Base-by-base conservation (phyloP, 139 green algal species). In the Chlamydomonas applanata region DNA sequence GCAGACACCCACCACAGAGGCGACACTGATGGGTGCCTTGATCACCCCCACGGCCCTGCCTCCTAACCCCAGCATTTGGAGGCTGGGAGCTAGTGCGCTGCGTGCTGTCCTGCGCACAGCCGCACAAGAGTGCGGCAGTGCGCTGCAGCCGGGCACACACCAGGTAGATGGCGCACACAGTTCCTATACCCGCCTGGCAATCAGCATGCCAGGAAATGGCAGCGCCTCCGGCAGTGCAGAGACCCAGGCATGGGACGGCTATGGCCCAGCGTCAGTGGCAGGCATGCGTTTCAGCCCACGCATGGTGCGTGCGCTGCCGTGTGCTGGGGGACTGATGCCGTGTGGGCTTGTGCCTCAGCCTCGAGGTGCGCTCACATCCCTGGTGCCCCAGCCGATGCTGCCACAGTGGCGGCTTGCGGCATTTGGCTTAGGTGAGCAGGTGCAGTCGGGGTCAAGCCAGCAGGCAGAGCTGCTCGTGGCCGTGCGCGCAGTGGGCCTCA, bases 401-500 rank as follows among this genome's bases (percentile, higher is more conserved):
- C 22, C 35, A 35, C 24, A 24, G 57, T n/a, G 57, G 65, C 76
- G 33, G 76, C 14, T 61, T 9, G 53, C 24, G 11, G 40, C 40
- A 19, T 7, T 11, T 19, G 40, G 40, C 46, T 24, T 34, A 3
- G 40, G 57, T 70, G 36, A 44, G 35, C 22, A 4, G 34, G 52
- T 76, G 29, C 54, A 52, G 32, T 59, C 53, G 5, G 14, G 9
- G 7, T 27, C 27, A 35, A 59, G 62, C 9, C 22, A 4, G 46
- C 36, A 25, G 80, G 73, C 30, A 76, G 46, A 1, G 69, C 87
- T 49, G 62, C 36, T 88, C 46, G 33, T 91, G 62, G 66, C 64
- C 11, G 86, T 93, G 32, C 72, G 76, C 32, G 86, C 88, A 0
- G 88, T 93, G 16, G 88, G 88, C 30, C 72, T 93, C 77, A 93